Conservation (phyloP, 768 basidiomycete species). For the Agaricus blazei region DNA sequence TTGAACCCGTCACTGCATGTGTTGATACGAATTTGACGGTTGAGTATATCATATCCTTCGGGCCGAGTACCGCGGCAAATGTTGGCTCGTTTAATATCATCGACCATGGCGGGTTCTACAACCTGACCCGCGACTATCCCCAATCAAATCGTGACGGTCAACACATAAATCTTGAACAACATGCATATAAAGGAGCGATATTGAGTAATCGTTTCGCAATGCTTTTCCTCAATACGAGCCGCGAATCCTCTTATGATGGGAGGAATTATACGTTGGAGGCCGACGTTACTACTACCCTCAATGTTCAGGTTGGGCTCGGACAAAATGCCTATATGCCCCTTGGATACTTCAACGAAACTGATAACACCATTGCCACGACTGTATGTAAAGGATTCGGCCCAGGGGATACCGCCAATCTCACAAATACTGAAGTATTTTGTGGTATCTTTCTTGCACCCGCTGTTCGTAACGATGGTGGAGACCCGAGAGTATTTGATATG, state of each 20-base stretch:
- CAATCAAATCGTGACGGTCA: slow-evolving; percentile 1
- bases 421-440: slow-evolving; percentile 15
- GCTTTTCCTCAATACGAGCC: not conserved
- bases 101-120: slow-evolving; percentile 14
- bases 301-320: not conserved
- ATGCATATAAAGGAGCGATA: not conserved
- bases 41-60: slow-evolving; percentile 9
- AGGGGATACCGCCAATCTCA: slow-evolving; percentile 14
- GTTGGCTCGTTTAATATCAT: slow-evolving; percentile 9
- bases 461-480: slow-evolving; percentile 16
- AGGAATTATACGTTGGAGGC: not conserved
- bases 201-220: not conserved
- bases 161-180: not conserved
- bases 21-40: slow-evolving; percentile 19
- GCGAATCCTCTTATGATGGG: not conserved
- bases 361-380: not conserved
- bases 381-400: slow-evolving; percentile 15
- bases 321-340: not conserved
- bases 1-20: slow-evolving; percentile 17
- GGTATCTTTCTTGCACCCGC: slow-evolving; percentile 14
- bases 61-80: not conserved
- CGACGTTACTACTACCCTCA: not conserved
- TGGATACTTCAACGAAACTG: not conserved
- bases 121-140: slow-evolving; percentile 12
- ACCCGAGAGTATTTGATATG: slow-evolving; percentile 2